A percentile compares a stretch with the other conserved stretches of the same genome.
phyloP scores from a whole-genome alignment of 768 basidiomycete species.

The Cubamyces lactineus region DNA sequence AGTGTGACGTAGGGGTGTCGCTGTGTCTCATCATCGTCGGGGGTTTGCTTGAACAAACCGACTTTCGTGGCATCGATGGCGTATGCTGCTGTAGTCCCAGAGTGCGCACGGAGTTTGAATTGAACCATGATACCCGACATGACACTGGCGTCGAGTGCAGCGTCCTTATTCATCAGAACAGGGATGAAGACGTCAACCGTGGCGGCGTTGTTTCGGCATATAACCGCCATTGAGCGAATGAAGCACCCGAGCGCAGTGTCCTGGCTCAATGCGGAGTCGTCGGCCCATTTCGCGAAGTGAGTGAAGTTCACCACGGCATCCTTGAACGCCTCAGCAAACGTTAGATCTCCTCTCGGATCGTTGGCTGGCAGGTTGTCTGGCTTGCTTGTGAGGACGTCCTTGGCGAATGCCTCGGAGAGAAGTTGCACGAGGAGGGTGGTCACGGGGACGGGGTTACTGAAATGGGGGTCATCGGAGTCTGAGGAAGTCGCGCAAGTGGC shows the following conservation, averaged over 20 bases:
- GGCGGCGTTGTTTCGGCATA: conserved; percentile 21
- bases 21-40: neutral
- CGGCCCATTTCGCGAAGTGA: conserved; percentile 34
- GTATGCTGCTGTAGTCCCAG: conserved; percentile 1
- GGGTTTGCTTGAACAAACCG: conserved; percentile 2
- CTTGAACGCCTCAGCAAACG: conserved; percentile 25
- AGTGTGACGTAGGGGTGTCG: conserved; percentile 28
- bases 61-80: conserved; percentile 16
- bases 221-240: conserved; percentile 33
- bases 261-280: conserved; percentile 28
- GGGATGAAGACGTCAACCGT: conserved; percentile 35
- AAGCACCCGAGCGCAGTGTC: conserved; percentile 29
- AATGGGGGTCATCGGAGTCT: neutral
- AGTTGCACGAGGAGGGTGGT: conserved; percentile 29
- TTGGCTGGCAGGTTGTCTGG: conserved; percentile 29
- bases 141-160: conserved; percentile 7
- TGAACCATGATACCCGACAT: conserved; percentile 31
- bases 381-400: conserved; percentile 24
- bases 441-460: conserved; percentile 16
- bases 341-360: conserved; percentile 9
- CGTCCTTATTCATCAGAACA: conserved; percentile 26
- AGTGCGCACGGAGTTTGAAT: conserved; percentile 20
- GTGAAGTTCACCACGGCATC: conserved; percentile 36
- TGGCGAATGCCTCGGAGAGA: conserved; percentile 19
- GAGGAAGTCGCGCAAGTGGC: conserved; percentile 15